These are phyloP conservation scores for Panaeolus cyanescens DNA, from an alignment of 768 basidiomycete species.

Conservation along the genomic window DNA sequence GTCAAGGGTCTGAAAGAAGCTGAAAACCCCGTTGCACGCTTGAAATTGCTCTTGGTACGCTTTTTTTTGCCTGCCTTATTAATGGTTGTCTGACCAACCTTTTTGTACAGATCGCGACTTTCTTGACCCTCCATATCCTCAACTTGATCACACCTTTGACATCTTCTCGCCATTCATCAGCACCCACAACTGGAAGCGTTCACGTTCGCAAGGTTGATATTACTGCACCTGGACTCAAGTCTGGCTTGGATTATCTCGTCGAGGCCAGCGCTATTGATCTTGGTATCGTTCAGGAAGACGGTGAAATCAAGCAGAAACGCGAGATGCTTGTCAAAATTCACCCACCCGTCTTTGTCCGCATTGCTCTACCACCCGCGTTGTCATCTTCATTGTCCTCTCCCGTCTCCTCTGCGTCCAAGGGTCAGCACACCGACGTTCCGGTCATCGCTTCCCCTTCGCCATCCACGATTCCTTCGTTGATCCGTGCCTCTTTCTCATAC, in stretches of 20 bases:
- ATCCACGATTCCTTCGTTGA: neutral
- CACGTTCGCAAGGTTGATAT: slow-evolving; percentile 67
- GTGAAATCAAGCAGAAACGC: slow-evolving; percentile 2
- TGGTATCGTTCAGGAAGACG: slow-evolving; percentile 4
- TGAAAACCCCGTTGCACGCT: slow-evolving; percentile 81
- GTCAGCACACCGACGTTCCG: neutral
- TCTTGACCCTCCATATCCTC: slow-evolving; percentile 87
- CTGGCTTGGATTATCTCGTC: slow-evolving; percentile 60
- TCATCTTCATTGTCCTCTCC: slow-evolving; percentile 5
- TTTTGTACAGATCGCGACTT: slow-evolving; percentile 71
- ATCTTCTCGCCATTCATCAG: slow-evolving; percentile 43
- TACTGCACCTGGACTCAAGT: slow-evolving; percentile 57
- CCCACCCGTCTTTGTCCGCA: slow-evolving; percentile 20
- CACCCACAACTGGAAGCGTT: slow-evolving; percentile 23
- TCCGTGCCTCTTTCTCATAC: slow-evolving; percentile 2
- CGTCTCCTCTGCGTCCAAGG: neutral
- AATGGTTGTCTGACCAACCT: neutral
- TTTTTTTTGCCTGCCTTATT: slow-evolving; percentile 1
- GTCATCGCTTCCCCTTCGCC: slow-evolving; percentile 1
- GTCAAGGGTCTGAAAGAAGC: slow-evolving; percentile 28
- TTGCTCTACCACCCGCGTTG: slow-evolving; percentile 25
- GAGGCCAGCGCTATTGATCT: slow-evolving; percentile 27
- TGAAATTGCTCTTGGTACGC: slow-evolving; percentile 85
- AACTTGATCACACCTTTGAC: slow-evolving; percentile 94
- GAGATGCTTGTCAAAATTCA: slow-evolving; percentile 26